These are phyloP conservation scores for Pythium angustatum DNA, from an alignment of 352 stramenopile genomes.

Conservation along the genomic window DNA sequence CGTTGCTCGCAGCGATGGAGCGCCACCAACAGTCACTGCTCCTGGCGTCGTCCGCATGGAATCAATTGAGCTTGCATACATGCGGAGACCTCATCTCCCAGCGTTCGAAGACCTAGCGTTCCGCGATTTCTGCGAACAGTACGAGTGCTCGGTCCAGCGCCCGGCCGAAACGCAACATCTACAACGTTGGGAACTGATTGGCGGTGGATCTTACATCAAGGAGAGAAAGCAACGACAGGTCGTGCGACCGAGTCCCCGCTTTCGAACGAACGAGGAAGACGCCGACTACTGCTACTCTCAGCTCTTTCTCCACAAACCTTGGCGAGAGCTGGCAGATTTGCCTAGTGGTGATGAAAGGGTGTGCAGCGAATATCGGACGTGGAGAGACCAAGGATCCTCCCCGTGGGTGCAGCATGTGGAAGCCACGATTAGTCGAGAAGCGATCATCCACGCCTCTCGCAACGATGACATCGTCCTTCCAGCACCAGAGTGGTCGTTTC, in stretches of 20 bases:
- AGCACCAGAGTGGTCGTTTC: too few species aligned
- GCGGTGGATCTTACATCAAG: not conserved
- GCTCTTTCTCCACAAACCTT: not conserved
- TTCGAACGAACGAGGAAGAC: not conserved
- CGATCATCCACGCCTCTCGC: not conserved
- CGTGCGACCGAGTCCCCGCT: not conserved
- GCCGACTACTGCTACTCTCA: not conserved
- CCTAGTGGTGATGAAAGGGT: not conserved
- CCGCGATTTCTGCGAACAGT: not conserved
- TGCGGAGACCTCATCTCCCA: not conserved
- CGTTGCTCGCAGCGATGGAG: too few species aligned
- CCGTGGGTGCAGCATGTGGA: not conserved
- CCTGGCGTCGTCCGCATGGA: too few species aligned
- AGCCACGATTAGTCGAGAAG: not conserved
- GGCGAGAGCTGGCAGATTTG: too few species aligned
- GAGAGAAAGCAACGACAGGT: not conserved
- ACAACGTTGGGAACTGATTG: not conserved
- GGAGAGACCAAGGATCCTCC: not conserved
- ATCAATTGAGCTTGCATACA: not conserved
- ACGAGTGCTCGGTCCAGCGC: not conserved
- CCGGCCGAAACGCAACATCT: not conserved
- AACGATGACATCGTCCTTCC: not conserved
- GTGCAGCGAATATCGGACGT: too few species aligned
- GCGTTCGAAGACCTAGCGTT: not conserved
- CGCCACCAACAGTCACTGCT: too few species aligned